phyloP scores from a whole-genome alignment of 345 rosid genomes.

The Psidium guajava region DNA sequence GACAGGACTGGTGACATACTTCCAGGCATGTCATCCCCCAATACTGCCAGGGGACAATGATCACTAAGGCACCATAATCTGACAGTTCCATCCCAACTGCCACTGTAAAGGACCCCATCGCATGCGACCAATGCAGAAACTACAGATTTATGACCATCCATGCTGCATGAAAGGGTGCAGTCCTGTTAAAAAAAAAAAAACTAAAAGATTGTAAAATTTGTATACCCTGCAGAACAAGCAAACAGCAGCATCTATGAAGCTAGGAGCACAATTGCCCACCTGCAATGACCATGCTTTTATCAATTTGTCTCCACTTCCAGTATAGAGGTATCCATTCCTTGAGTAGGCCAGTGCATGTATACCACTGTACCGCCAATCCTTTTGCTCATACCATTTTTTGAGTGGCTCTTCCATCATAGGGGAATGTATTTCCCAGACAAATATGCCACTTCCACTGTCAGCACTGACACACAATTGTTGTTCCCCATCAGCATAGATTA shows the following conservation, averaged over 20 bases:
- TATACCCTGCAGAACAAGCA: not conserved
- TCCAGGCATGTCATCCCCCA: slow-evolving; percentile 52
- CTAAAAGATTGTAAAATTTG: not conserved
- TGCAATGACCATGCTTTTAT: slow-evolving; percentile 80
- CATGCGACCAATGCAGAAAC: slow-evolving; percentile 57
- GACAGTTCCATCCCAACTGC: slow-evolving; percentile 93
- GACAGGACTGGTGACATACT: slow-evolving; percentile 47
- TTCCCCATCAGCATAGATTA: slow-evolving; percentile 52
- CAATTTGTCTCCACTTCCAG: slow-evolving; percentile 87
- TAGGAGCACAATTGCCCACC: slow-evolving; percentile 17
- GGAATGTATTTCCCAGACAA: slow-evolving; percentile 46
- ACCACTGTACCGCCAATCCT: slow-evolving; percentile 95
- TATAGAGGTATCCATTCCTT: slow-evolving; percentile 51
- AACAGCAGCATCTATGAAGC: not conserved
- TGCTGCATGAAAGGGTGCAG: slow-evolving; percentile 50
- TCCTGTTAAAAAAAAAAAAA: slow-evolving; percentile 31
- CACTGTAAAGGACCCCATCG: slow-evolving; percentile 71
- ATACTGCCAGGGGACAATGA: slow-evolving; percentile 61
- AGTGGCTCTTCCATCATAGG: slow-evolving; percentile 57
- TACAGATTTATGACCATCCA: slow-evolving; percentile 86
- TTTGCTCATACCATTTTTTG: slow-evolving; percentile 74
- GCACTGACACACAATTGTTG: slow-evolving; percentile 65
- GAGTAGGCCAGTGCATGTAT: slow-evolving; percentile 64
- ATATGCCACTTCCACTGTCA: slow-evolving; percentile 85
- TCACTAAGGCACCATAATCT: slow-evolving; percentile 80